phyloP scores from a whole-genome alignment of 805 yeast species.

The Citeromyces matritensis region DNA sequence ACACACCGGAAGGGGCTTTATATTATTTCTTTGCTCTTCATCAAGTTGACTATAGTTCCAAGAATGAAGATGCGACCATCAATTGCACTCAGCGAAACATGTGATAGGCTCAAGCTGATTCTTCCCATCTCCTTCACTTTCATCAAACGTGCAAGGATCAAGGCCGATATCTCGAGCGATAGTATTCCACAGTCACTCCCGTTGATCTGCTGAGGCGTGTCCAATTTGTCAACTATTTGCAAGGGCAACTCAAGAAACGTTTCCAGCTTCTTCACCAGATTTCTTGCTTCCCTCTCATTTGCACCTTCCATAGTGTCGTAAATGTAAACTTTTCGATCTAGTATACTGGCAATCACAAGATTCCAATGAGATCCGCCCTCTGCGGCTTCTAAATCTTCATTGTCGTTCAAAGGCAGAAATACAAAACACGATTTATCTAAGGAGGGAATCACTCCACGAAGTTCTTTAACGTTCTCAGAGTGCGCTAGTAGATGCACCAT shows the following conservation, averaged over 20 bases:
- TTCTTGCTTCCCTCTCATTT: conserved; percentile 20
- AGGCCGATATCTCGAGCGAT: conserved; percentile 19
- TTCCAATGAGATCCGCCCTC: conserved; percentile 77
- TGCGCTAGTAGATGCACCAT: conserved; percentile 47
- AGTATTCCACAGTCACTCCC: conserved; percentile 55
- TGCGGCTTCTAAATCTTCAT: conserved; percentile 37
- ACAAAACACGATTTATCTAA: conserved; percentile 29
- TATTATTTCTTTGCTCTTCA: conserved; percentile 5
- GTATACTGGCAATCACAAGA: conserved; percentile 32
- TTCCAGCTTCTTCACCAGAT: conserved; percentile 15
- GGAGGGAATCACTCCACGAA: conserved; percentile 29
- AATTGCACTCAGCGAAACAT: conserved; percentile 28
- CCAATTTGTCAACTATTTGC: conserved; percentile 7
- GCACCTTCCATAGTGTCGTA: conserved; percentile 44
- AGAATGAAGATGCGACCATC: conserved; percentile 29
- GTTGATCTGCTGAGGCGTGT: conserved; percentile 45
- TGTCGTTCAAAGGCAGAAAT: conserved; percentile 57
- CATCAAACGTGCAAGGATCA: conserved; percentile 17
- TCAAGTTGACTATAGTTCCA: conserved; percentile 15
- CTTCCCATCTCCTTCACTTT: conserved; percentile 11
- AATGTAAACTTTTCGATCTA: conserved; percentile 30
- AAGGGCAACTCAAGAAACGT: conserved; percentile 9
- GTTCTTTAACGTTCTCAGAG: conserved; percentile 22
- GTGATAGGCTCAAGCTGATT: conserved; percentile 21
- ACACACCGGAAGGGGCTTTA: neutral